Percentiles rank a stretch among this genome's conserved stretches.
phyloP scores from a whole-genome alignment of 2,329 filamentous ascomycete genomes.

The Cercospora janseana region DNA sequence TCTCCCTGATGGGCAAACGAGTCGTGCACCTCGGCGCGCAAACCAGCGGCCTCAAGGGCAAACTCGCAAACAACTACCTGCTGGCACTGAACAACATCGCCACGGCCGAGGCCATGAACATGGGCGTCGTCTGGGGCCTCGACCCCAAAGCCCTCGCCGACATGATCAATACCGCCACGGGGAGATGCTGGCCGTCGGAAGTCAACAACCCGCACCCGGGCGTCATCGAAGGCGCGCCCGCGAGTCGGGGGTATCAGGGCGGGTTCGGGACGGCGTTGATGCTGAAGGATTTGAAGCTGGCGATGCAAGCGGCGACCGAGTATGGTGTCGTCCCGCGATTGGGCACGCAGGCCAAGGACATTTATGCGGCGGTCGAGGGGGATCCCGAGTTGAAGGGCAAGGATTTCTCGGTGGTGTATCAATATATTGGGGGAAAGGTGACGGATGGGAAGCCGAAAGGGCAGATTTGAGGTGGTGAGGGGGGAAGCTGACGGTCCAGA shows the following conservation, averaged over 20 bases:
- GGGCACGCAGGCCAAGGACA: conserved; percentile 46
- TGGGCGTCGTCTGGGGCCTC: conserved; percentile 62
- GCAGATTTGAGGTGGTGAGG: neutral
- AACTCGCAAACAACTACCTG: conserved; percentile 96
- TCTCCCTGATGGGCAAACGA: conserved; percentile 80
- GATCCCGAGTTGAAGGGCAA: conserved; percentile 48
- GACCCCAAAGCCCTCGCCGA: conserved; percentile 68
- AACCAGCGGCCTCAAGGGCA: conserved; percentile 82
- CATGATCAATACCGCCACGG: conserved; percentile 90
- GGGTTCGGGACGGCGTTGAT: conserved; percentile 53
- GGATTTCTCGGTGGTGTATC: conserved; percentile 53
- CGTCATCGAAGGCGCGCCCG: conserved; percentile 73
- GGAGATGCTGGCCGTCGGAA: conserved; percentile 94
- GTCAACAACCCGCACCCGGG: conserved; percentile 92
- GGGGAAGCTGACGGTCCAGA: neutral
- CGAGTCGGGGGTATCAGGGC: conserved; percentile 65
- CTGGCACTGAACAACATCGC: conserved; percentile 88
- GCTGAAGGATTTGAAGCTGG: conserved; percentile 51
- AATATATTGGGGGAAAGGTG: conserved; percentile 49
- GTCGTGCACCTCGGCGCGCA: conserved; percentile 83
- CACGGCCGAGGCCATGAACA: conserved; percentile 65
- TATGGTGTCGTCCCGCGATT: conserved; percentile 46
- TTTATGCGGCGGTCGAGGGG: conserved; percentile 48
- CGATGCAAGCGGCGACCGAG: conserved; percentile 48
- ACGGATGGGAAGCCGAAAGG: conserved; percentile 13